These are phyloP conservation scores for Botrytis hyacinthi DNA, from an alignment of 2,329 filamentous ascomycete species.

Conservation along the genomic window DNA sequence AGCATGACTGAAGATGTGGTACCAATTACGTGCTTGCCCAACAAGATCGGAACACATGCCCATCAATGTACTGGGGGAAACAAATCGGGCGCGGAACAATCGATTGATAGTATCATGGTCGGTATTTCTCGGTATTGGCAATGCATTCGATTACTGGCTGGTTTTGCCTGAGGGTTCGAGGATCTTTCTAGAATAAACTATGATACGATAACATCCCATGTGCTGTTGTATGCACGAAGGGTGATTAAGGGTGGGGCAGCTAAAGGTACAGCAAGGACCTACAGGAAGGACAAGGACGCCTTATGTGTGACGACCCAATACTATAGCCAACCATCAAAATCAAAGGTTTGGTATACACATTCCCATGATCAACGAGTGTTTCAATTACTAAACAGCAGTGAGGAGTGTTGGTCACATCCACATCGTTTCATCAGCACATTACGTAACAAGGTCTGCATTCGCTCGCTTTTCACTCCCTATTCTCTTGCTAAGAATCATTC, in stretches of 20 bases:
- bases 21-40: not conserved
- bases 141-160: not conserved
- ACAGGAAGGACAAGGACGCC: not conserved
- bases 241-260: not conserved
- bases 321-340: not conserved
- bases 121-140: not conserved
- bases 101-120: not conserved
- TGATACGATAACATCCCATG: not conserved
- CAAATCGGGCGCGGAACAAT: not conserved
- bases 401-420: not conserved
- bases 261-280: not conserved
- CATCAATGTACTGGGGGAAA: not conserved
- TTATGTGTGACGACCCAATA: not conserved
- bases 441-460: not conserved
- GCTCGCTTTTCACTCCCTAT: not conserved
- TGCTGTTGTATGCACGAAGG: not conserved
- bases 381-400: not conserved
- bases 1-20: not conserved
- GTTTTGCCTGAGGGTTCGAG: not conserved
- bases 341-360: not conserved
- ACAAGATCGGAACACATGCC: not conserved
- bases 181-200: not conserved
- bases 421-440: not conserved
- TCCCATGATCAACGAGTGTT: constrained; percentile 4
- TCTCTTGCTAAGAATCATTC: not conserved